phyloP scores from a whole-genome alignment of 257 asterid genomes.

The Oldenlandia corymbosa region DNA sequence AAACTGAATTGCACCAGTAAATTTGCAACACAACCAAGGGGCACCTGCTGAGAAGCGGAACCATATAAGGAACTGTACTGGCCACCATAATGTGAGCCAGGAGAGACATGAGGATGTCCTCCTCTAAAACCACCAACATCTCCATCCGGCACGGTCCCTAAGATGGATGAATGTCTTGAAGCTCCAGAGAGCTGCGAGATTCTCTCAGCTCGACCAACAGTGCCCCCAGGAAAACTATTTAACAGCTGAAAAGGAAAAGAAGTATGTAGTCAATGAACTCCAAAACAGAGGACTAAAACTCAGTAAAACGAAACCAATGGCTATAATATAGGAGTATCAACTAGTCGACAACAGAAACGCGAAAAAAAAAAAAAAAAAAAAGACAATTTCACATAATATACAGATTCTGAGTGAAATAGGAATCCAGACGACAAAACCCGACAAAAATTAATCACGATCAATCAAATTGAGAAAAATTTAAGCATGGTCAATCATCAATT shows the following conservation, averaged over 20 bases:
- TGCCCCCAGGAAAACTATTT: slow-evolving; percentile 31
- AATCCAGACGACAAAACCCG: too few species aligned
- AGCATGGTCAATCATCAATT: neutral
- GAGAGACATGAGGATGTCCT: slow-evolving; percentile 47
- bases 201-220: slow-evolving; percentile 37
- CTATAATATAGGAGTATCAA: neutral
- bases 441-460: neutral
- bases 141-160: slow-evolving; percentile 50
- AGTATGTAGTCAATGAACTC: too few species aligned
- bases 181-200: slow-evolving; percentile 29
- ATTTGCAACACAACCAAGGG: neutral
- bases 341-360: too few species aligned
- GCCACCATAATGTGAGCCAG: slow-evolving; percentile 56
- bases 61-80: slow-evolving; percentile 68
- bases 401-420: neutral
- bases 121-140: slow-evolving; percentile 51
- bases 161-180: slow-evolving; percentile 33
- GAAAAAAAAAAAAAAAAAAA: too few species aligned
- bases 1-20: neutral
- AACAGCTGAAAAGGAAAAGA: slow-evolving; percentile 41
- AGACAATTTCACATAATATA: too few species aligned
- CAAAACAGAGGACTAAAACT: neutral
- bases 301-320: neutral
- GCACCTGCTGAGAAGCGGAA: slow-evolving; percentile 68
- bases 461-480: neutral